Evolutionary conservation across 768 basidiomycete genomes (phyloP).

Genomic region (Galerina marginata): DNA sequence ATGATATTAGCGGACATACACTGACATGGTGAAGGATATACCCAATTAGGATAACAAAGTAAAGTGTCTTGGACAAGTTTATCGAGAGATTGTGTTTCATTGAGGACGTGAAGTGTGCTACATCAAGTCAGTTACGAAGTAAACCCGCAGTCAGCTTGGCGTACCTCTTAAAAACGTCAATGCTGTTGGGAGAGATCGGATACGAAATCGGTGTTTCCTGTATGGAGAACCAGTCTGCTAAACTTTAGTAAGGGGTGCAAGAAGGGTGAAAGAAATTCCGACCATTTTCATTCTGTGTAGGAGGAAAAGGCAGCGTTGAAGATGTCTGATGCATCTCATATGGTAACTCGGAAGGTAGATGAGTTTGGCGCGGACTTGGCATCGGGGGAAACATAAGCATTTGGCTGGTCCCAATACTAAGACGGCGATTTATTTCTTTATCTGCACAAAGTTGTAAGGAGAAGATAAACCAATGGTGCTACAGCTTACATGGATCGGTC

Average conservation of each 20-base stretch:
- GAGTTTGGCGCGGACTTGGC: neutral
- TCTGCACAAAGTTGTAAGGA: no score
- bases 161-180: constrained; percentile 3
- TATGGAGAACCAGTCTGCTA: neutral
- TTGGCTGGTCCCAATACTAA: neutral
- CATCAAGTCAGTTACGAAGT: neutral
- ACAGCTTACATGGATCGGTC: neutral
- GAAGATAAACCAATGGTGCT: no score
- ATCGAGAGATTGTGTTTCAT: constrained; percentile 8
- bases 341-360: neutral
- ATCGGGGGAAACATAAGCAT: constrained; percentile 4
- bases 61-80: neutral
- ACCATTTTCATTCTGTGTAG: neutral
- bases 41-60: constrained; percentile 13
- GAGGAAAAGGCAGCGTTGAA: no score
- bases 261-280: neutral
- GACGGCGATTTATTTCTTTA: neutral
- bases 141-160: no score
- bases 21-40: neutral
- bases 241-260: neutral
- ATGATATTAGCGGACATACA: neutral
- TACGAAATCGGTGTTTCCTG: neutral
- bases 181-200: constrained; percentile 1
- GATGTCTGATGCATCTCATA: neutral
- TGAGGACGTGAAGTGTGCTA: neutral